Evolutionary conservation across 169 alveolate genomes (phyloP).

Genomic region (Plasmodium gaboni): DNA sequence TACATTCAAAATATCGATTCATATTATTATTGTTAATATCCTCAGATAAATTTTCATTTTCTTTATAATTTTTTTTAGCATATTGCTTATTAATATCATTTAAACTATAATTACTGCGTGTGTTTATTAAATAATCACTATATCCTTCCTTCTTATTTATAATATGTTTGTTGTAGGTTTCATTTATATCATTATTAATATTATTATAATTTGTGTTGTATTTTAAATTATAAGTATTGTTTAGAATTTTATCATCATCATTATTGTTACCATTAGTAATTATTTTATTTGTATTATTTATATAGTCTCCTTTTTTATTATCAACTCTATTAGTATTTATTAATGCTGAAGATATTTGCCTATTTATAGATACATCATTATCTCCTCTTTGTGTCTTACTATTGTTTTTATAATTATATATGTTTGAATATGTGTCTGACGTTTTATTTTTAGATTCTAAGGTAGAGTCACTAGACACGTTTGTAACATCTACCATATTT

Average conservation of each 20-base stretch:
- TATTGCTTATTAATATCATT: too few relatives aligned
- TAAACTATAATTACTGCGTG: too few relatives aligned
- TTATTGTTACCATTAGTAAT: neutral
- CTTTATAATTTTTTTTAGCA: too few relatives aligned
- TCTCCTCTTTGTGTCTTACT: constrained; percentile 3
- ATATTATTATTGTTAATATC: neutral
- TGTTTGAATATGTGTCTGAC: too few relatives aligned
- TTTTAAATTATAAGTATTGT: too few relatives aligned
- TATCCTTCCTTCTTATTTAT: too few relatives aligned
- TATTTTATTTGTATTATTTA: constrained; percentile 1
- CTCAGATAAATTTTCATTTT: too few relatives aligned
- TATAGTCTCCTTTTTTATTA: neutral
- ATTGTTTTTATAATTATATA: neutral
- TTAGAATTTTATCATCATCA: neutral
- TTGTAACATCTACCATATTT: neutral
- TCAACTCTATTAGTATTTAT: neutral
- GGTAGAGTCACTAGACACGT: neutral
- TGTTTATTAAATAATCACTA: too few relatives aligned
- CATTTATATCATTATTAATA: too few relatives aligned
- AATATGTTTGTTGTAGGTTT: too few relatives aligned
- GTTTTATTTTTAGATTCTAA: neutral
- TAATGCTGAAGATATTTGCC: neutral
- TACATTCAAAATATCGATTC: neutral
- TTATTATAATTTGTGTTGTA: too few relatives aligned
- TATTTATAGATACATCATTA: constrained; percentile 2